Base-by-base conservation (phyloP, 1,139 yeast genomes). In the Geotrichum klebahnii region DNA sequence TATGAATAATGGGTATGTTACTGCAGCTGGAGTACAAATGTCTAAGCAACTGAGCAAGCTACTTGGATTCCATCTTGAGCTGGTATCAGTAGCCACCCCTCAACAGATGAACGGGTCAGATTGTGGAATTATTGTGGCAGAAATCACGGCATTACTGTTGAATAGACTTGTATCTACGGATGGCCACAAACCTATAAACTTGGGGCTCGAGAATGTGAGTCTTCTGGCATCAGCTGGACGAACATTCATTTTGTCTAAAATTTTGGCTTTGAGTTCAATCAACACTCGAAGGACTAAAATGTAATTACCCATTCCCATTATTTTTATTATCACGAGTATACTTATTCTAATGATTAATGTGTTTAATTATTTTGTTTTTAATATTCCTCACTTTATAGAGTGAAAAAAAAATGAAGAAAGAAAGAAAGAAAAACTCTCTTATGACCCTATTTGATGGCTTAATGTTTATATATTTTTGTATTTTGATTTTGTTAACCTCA, bases 41-140 rank as follows among this genome's bases (percentile, higher is more conserved):
- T 63, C 72, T 3, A 53, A 56, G 1, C 69, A 72, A 48, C 57
- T 76, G 31, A 65, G 67, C 10, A 42, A 63, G 46, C 55, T 74
- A 31, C 63, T 68, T 1, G 59, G 38, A 10, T 24, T 33, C 23
- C 22, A 16, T 3, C 33, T 39, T 10, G 35, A 23, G 19, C 59
- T 53, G 34, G 51, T 53, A 1, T 67, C 67, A 38, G 68, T 72
- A 44, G 67, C 67, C 31, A 76, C 87, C 0, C 95, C 94, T 0
- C 94, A 84, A 59, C 95, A 86, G 64, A 71, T 71, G 37, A 84
- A 85, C 61, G 85, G 87, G 0, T 79, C 76, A 46, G 95, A 86
- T 61, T 85, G 95, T 67, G 95, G 95, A 0, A 82, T 84, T 0
- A 75, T 81, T 53, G 80, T 84, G 5, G 75, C 84, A 54, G 77